These are phyloP conservation scores for Drechslera avenae DNA, from an alignment of 2,329 filamentous ascomycete species.

Conservation along the genomic window DNA sequence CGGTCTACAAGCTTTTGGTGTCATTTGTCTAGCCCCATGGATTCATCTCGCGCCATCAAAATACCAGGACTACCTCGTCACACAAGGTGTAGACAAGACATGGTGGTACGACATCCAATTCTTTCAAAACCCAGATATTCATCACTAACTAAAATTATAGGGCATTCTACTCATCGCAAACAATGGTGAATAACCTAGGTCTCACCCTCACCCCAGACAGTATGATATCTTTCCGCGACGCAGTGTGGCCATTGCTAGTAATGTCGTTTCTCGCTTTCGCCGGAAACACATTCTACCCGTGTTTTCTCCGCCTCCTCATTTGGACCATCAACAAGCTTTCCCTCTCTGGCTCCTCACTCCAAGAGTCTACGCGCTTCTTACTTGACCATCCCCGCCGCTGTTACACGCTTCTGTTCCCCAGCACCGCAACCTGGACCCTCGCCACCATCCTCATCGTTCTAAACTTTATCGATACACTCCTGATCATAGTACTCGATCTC, in stretches of 20 bases:
- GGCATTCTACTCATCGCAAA: conserved; percentile 86
- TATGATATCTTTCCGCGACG: conserved; percentile 85
- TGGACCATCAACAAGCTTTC: conserved; percentile 75
- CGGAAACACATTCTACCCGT: conserved; percentile 93
- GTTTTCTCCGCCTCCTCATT: conserved; percentile 93
- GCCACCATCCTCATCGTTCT: conserved; percentile 82
- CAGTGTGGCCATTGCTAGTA: conserved; percentile 75
- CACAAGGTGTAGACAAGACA: conserved; percentile 50
- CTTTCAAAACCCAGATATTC: conserved; percentile 51
- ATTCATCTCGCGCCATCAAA: conserved; percentile 58
- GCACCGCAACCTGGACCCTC: conserved; percentile 91
- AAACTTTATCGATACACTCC: conserved; percentile 83
- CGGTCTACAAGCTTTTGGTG: conserved; percentile 77
- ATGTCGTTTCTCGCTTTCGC: conserved; percentile 88
- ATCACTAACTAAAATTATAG: conserved; percentile 67
- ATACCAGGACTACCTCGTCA: conserved; percentile 53
- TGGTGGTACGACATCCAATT: conserved; percentile 56
- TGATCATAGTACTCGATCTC: conserved; percentile 91
- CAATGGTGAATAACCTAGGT: conserved; percentile 90
- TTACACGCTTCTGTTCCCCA: conserved; percentile 92
- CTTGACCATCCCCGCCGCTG: conserved; percentile 94
- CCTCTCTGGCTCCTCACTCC: conserved; percentile 70
- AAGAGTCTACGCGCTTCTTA: conserved; percentile 88
- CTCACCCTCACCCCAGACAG: conserved; percentile 91
- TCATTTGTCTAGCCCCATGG: conserved; percentile 79